Evolutionary conservation across 257 asterid genomes (phyloP), one percentile per base, ranked within the genome.

Genomic region (Pogostemon cablin): DNA sequence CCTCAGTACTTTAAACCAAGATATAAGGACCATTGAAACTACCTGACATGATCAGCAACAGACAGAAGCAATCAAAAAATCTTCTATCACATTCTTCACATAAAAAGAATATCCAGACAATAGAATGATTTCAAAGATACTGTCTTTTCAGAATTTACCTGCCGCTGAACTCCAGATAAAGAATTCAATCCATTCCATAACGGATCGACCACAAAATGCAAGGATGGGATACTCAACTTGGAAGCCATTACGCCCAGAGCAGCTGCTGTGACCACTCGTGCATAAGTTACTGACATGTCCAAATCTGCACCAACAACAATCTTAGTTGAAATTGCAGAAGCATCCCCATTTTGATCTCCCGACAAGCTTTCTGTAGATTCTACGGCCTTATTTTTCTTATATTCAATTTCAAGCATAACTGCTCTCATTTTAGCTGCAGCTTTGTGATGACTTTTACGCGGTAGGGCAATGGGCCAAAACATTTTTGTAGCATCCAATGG

Each of bases 341-440:
- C 77, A 75, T 88, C 92, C 60, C 87, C 92, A 76, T 81, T 89
- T 81, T 80, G 88, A 76, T 84, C 95, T 48, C 74, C 80, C 41
- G 74, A 59, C 69, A 65, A 56, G 77, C 85, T 82, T 71, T 83
- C 92, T 42, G 79, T 59, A 62, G 81, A 78, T 72, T 85, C 87
- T 37, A 80, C 69, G 72, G 79, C 71, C 79, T 75, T 79, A 70
- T 69, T 82, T 72, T 72, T 80, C 78, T 75, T 69, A 65, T 81
- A 60, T 60, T 89, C 96, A 67, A 72, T 82, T 68, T 91, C 99
- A 67, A 81, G 65, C 77, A 80, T 81, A 67, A 75, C 97, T 41
- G 90, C 96, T 87, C 93, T 82, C 91, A 95, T 95, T 85, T 95
- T 95, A 50, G 99, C 99, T 66, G 96, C 99, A 69, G 99, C 99